Evolutionary conservation across 805 yeast species (phyloP).

Genomic region (Metschnikowia kunwiensis): DNA sequence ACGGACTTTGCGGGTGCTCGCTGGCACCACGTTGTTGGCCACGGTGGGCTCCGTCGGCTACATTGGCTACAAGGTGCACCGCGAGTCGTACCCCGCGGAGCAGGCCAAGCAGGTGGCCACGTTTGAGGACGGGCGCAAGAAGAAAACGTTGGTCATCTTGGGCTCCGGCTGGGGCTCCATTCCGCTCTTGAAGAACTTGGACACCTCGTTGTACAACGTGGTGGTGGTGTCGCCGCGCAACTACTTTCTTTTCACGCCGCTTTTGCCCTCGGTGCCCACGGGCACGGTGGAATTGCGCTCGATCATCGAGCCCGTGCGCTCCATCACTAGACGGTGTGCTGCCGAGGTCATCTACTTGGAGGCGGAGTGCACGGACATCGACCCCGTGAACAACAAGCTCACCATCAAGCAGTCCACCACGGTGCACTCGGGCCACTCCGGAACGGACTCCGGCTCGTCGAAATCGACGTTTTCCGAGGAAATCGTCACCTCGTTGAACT

Average conservation of each 20-base stretch:
- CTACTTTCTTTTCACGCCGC: conserved; percentile 93
- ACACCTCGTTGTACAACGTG: conserved; percentile 83
- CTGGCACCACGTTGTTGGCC: conserved; percentile 45
- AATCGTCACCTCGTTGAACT: conserved; percentile 48
- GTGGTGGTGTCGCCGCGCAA: conserved; percentile 91
- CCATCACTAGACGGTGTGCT: conserved; percentile 72
- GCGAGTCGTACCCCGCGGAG: conserved; percentile 57
- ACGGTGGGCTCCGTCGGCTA: conserved; percentile 54
- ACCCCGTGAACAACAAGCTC: conserved; percentile 64
- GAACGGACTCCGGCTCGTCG: conserved; percentile 44
- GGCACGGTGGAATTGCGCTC: conserved; percentile 90
- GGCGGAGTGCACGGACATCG: conserved; percentile 85
- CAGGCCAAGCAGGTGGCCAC: conserved; percentile 61
- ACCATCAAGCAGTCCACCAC: conserved; percentile 59
- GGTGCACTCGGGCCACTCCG: conserved; percentile 54
- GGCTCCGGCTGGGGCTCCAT: conserved; percentile 97
- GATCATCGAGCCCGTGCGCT: conserved; percentile 88
- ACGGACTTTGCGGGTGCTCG: conserved; percentile 47
- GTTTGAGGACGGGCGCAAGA: conserved; percentile 54
- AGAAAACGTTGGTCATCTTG: conserved; percentile 72
- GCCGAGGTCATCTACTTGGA: conserved; percentile 82
- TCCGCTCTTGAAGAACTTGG: conserved; percentile 77
- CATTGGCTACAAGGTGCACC: conserved; percentile 53
- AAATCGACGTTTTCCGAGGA: conserved; percentile 42
- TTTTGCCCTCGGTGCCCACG: conserved; percentile 90